A percentile compares a stretch with the other conserved stretches of the same genome.
phyloP scores from a whole-genome alignment of 768 basidiomycete species.

The Boletus barrowsii region DNA sequence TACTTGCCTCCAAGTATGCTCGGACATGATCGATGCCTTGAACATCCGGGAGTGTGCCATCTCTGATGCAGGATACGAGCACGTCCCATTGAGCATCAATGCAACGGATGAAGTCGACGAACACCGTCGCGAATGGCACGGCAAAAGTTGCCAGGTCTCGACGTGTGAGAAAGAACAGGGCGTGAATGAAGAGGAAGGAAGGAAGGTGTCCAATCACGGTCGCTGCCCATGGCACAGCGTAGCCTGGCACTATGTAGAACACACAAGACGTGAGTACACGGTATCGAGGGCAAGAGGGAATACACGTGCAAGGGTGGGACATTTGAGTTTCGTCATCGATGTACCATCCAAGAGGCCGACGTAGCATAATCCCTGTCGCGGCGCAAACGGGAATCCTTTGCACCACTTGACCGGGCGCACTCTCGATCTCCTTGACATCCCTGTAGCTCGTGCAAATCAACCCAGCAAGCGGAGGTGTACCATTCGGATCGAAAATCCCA shows the following conservation, averaged over 20 bases:
- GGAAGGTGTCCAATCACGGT: conserved; percentile 11
- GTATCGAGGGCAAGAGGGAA: background rate
- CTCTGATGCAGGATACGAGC: conserved; percentile 12
- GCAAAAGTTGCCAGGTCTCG: background rate
- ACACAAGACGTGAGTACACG: background rate
- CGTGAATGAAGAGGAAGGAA: conserved; percentile 21
- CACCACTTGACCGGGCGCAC: background rate
- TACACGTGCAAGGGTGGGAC: background rate
- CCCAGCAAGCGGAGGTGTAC: background rate
- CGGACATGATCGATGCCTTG: conserved; percentile 11
- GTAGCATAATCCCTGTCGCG: background rate
- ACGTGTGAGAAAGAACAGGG: conserved; percentile 16
- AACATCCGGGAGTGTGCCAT: conserved; percentile 16
- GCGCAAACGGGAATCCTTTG: conserved; percentile 9
- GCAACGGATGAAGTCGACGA: conserved; percentile 12
- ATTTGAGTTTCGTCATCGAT: conserved; percentile 9
- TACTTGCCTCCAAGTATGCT: conserved; percentile 9
- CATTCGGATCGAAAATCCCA: background rate
- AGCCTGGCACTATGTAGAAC: conserved; percentile 7
- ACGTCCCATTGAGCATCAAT: conserved; percentile 17
- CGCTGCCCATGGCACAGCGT: conserved; percentile 15
- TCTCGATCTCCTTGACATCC: conserved; percentile 7
- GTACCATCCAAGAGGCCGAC: conserved; percentile 11
- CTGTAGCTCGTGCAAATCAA: background rate
- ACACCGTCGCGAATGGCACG: background rate